Conservation (phyloP, 2,329 filamentous ascomycete genomes). For the Boeremia exigua region DNA sequence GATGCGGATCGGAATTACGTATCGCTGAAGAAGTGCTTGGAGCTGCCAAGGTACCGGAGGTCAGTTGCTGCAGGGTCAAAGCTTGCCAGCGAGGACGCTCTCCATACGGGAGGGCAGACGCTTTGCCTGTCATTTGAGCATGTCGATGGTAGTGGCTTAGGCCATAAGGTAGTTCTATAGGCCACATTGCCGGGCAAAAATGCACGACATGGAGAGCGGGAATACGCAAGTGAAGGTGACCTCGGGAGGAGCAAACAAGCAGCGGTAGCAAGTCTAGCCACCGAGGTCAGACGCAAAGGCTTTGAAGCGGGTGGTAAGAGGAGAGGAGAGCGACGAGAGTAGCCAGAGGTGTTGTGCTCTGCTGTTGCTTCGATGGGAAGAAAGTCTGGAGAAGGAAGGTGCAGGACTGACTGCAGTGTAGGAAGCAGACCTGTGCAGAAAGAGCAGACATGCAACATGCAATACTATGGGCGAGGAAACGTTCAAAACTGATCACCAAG, state of each 20-base stretch:
- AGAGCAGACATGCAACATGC: no score
- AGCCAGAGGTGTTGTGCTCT: no score
- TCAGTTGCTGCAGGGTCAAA: neutral
- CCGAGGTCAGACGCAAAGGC: neutral
- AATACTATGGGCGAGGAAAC: no score
- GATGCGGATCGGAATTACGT: neutral
- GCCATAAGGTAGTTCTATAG: slow-evolving; percentile 18
- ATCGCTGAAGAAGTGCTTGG: neutral
- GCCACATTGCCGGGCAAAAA: neutral
- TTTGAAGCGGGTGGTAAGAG: neutral
- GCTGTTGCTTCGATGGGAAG: no score
- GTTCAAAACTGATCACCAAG: no score
- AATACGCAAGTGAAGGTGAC: neutral
- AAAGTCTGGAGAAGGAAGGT: no score
- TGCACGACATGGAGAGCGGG: neutral
- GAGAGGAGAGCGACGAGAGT: no score
- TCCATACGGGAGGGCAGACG: neutral
- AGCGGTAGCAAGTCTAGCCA: neutral
- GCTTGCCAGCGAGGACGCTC: neutral
- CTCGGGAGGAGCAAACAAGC: neutral
- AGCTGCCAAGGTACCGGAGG: neutral
- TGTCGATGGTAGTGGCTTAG: slow-evolving; percentile 8
- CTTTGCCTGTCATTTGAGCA: neutral
- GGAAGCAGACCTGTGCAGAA: no score
- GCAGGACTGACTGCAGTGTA: no score